Evolutionary conservation across 2,329 filamentous ascomycete species (phyloP), one percentile per base, ranked within the genome.

Genomic region (Onygena corvina): DNA sequence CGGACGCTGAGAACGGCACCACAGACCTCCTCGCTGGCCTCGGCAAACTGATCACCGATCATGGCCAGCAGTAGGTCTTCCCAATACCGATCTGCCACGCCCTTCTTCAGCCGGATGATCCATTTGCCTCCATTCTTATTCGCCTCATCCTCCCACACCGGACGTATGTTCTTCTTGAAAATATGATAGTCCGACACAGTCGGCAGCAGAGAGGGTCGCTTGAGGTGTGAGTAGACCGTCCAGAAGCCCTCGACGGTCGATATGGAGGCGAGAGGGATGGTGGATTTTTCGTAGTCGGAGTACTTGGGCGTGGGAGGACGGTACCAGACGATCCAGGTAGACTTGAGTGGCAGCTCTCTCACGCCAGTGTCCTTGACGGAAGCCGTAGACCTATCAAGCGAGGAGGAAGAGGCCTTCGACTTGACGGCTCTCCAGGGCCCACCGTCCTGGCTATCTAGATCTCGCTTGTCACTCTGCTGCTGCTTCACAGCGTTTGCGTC

Each of bases 101-200:
- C 92, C 74, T 98, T 98, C 77, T 94, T 95, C 64, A 98, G 72
- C 57, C 90, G 79, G 64, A 98, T 82, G 56, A 95, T 89, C 90
- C 90, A 98, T 71, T 98, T 98, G 47, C 92, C 92, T 49, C 92
- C 92, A 58, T 82, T 84, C 67, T 87, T 92, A 71, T 98, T 98
- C 64, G 93, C 87, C 42, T 94, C 88, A 59, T 98, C 92, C 67
- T 98, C 92, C 92, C 92, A 98, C 59, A 98, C 92, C 18, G 92
- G 92, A 53, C 92, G 81, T 53, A 98, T 89, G 49, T 89, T 90
- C 63, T 92, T 88, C 69, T 92, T 94, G 74, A 98, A 98, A 52
- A 98, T 83, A 65, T 98, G 92, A 64, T 95, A 98, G 68, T 98
- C 92, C 20, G 89, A 95, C 25, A 96, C 90, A 3, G 90, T 82